A percentile compares a stretch with the other conserved stretches of the same genome.
These are phyloP conservation scores for Amphichorda felina DNA, from an alignment of 2,329 filamentous ascomycete genomes.

Conservation along the genomic window DNA sequence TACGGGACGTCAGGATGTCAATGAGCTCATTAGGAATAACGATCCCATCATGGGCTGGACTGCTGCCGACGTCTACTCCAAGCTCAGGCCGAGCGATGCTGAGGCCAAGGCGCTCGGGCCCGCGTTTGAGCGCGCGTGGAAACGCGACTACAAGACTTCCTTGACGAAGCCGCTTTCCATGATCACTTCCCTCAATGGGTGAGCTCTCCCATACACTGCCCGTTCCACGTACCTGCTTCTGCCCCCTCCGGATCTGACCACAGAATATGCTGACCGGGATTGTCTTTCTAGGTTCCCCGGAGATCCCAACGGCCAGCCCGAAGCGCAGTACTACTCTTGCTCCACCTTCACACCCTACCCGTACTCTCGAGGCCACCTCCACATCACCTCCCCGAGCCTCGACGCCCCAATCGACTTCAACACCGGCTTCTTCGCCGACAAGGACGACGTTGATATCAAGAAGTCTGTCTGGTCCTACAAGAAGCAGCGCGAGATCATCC, in stretches of 20 bases:
- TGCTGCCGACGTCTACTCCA: slow-evolving; percentile 35
- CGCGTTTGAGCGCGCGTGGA: slow-evolving; percentile 35
- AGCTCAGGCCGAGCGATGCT: slow-evolving; percentile 35
- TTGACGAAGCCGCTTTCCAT: slow-evolving; percentile 28
- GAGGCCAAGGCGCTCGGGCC: slow-evolving; percentile 36
- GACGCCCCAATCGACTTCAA: slow-evolving; percentile 40
- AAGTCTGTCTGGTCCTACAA: slow-evolving; percentile 56
- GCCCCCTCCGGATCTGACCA: neutral
- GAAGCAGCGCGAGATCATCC: slow-evolving; percentile 47
- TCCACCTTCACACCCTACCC: slow-evolving; percentile 45
- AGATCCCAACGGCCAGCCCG: slow-evolving; percentile 19
- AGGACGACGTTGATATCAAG: slow-evolving; percentile 37
- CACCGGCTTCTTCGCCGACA: slow-evolving; percentile 39
- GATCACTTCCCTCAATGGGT: slow-evolving; percentile 18
- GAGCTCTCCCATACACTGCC: neutral
- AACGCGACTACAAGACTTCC: slow-evolving; percentile 28
- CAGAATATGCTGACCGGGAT: neutral
- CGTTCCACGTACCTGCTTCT: no score
- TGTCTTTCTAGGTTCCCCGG: slow-evolving; percentile 17
- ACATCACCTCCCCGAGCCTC: slow-evolving; percentile 36
- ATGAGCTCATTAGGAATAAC: slow-evolving; percentile 28
- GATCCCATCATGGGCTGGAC: slow-evolving; percentile 40
- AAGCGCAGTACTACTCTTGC: slow-evolving; percentile 35
- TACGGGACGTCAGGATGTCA: slow-evolving; percentile 27
- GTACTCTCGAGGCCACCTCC: slow-evolving; percentile 47